Evolutionary conservation across 805 yeast genomes (phyloP), one percentile per base, ranked within the genome.

Genomic region (Candida quercuum): DNA sequence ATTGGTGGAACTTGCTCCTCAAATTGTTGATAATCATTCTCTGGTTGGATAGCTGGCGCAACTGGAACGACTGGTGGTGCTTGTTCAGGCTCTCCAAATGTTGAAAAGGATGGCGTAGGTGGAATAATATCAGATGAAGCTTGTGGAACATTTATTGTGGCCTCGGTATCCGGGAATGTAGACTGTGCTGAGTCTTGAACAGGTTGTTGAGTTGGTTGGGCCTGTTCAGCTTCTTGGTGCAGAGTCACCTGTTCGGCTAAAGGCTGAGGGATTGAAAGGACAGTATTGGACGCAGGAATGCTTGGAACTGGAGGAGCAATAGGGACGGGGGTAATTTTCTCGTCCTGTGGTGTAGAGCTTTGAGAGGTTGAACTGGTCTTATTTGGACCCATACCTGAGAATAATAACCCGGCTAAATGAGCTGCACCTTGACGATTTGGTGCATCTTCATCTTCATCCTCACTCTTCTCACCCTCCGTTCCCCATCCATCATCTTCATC

Each of bases 401-500:
- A 45, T 28, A 54, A 40, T 28, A 53, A 25, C 4, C 59, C 58
- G 23, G 59, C 56, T 28, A 52, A 35, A 31, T 51, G 55, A 24
- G 56, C 55, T 33, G 58, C 53, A 31, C 49, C 52, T 41, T 57
- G 57, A 26, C 63, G 57, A 23, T 54, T 52, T 31, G 57, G 51
- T 17, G 48, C 37, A 14, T 49, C 54, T 4, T 63, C n/a, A n/a
- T n/a, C 69, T 37, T 65, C 68, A 41, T 57, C 64, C 28, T 49
- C 59, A 29, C 49, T 39, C 15, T 49, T 48, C 15, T 59, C 59
- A 28, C 56, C 63, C 36, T 59, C 64, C 20, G 59, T 54, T 21
- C 46, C 51, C 57, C 63, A 56, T 42, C 59, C 60, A 40, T 57
- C 65, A 37, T 61, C 63, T 35, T 57, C 59, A 35, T 54, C 52